Evolutionary conservation across 2,329 filamentous ascomycete species (phyloP).

Genomic region (Endoconidiophora laricicola): DNA sequence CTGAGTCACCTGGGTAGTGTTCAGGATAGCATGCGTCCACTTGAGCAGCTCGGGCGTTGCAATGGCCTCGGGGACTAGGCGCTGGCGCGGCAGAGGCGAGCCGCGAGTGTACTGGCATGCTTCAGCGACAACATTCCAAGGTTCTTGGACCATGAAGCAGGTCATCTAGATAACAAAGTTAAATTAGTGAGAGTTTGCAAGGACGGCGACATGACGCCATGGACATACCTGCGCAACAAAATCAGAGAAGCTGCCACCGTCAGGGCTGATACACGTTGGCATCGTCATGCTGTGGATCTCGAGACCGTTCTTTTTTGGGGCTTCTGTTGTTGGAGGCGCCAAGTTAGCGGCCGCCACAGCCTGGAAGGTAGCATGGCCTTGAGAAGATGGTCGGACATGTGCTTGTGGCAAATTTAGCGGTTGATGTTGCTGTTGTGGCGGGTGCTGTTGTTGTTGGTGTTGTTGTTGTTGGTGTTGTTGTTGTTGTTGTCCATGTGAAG

Average conservation of each 20-base stretch:
- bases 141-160: constrained; percentile 95
- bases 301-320: constrained; percentile 21
- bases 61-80: constrained; percentile 53
- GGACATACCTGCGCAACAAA: constrained; percentile 61
- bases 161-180: constrained; percentile 49
- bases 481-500: background rate
- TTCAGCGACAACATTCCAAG: constrained; percentile 57
- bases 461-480: background rate
- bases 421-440: constrained; percentile 7
- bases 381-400: constrained; percentile 3
- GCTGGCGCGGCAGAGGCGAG: constrained; percentile 22
- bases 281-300: constrained; percentile 50
- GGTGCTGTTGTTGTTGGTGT: constrained; percentile 2
- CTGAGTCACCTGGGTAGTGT: constrained; percentile 88
- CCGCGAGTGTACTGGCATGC: constrained; percentile 42
- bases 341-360: background rate
- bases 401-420: background rate
- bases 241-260: constrained; percentile 60
- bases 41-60: constrained; percentile 37
- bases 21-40: constrained; percentile 82
- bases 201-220: background rate
- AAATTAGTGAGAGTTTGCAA: background rate
- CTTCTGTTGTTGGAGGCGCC: background rate
- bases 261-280: constrained; percentile 57
- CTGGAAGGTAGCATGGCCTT: constrained; percentile 8